phyloP scores from a whole-genome alignment of 164 flowering plant genomes.

The Vitis rotundifolia region DNA sequence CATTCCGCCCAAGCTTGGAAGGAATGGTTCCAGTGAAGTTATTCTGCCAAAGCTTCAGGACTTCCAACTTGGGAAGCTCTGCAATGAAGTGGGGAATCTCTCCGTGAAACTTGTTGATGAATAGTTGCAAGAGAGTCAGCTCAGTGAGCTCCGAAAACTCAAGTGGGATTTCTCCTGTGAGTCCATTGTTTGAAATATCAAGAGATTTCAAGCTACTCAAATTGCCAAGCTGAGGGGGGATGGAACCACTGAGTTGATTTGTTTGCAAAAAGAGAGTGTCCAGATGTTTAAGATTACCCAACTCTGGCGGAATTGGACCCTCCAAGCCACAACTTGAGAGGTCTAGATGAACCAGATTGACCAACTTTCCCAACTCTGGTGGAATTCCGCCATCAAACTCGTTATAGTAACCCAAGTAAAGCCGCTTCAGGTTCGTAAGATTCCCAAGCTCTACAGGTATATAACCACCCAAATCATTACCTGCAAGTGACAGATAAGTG shows the following conservation, averaged over 20 bases:
- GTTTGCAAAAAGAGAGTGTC: constrained; percentile 64
- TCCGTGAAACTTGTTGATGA: constrained; percentile 50
- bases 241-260: constrained; percentile 51
- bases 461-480: constrained; percentile 53
- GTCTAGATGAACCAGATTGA: constrained; percentile 50
- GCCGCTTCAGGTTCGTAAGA: constrained; percentile 48
- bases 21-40: constrained; percentile 57
- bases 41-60: constrained; percentile 65
- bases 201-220: constrained; percentile 49
- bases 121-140: constrained; percentile 45
- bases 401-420: constrained; percentile 64
- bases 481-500: constrained; percentile 45
- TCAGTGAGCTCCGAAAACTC: constrained; percentile 45
- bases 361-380: constrained; percentile 52
- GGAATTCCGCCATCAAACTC: constrained; percentile 59
- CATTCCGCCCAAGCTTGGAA: constrained; percentile 30
- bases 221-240: constrained; percentile 55
- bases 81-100: constrained; percentile 51
- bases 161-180: constrained; percentile 58
- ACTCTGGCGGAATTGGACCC: constrained; percentile 57
- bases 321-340: constrained; percentile 51
- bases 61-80: constrained; percentile 59
- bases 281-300: constrained; percentile 48
- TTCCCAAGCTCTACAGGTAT: constrained; percentile 64
- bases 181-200: constrained; percentile 63